These are phyloP conservation scores for Chlorella sp. DNA, from an alignment of 139 green algal species.

Conservation along the genomic window DNA sequence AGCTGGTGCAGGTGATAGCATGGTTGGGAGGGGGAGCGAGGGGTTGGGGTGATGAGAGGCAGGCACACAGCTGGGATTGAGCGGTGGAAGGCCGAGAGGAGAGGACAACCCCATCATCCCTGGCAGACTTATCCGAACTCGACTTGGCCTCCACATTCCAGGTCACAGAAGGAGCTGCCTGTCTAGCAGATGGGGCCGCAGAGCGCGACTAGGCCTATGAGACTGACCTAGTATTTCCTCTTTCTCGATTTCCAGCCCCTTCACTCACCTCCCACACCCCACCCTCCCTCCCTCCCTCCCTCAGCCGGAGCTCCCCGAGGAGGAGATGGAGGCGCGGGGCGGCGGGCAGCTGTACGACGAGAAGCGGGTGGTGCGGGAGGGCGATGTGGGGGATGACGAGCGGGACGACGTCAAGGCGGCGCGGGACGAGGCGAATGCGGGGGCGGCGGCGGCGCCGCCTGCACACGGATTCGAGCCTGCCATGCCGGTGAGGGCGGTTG, in stretches of 20 bases:
- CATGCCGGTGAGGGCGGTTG: neutral
- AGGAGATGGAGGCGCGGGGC: slow-evolving; percentile 73
- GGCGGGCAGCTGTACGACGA: slow-evolving; percentile 74
- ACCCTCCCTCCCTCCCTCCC: neutral
- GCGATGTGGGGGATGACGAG: slow-evolving; percentile 36
- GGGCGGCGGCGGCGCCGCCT: neutral
- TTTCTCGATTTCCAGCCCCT: too few species aligned
- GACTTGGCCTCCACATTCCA: too few species aligned
- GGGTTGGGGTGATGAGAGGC: too few species aligned
- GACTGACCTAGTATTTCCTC: too few species aligned
- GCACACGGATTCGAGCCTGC: slow-evolving; percentile 14
- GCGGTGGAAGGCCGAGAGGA: too few species aligned
- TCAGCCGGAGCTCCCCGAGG: slow-evolving; percentile 34
- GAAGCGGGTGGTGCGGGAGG: slow-evolving; percentile 47
- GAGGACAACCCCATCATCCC: too few species aligned
- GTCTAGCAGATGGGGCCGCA: slow-evolving; percentile 68
- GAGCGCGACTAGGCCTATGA: too few species aligned
- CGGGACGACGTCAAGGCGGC: slow-evolving; percentile 3
- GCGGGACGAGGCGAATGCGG: neutral
- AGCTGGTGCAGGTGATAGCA: slow-evolving; percentile 36
- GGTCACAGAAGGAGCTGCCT: too few species aligned
- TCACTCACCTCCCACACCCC: too few species aligned
- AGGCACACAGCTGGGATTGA: too few species aligned
- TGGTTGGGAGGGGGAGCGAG: neutral
- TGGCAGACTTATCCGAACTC: too few species aligned